A percentile compares a stretch with the other conserved stretches of the same genome.
Conservation (phyloP, 495 filamentous ascomycete species). For the Tirmania nivea region DNA sequence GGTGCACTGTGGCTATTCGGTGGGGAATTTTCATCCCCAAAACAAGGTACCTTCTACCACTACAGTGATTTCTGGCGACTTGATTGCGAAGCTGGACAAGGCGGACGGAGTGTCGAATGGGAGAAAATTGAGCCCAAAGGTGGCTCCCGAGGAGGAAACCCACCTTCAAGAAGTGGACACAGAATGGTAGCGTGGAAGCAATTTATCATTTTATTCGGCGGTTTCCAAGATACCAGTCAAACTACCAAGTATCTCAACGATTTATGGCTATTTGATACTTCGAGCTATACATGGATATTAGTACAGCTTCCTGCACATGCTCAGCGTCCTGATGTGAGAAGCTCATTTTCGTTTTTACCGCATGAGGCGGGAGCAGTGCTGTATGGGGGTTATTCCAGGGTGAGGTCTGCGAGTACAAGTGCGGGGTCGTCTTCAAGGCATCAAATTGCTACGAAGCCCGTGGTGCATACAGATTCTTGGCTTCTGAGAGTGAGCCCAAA, state of each 20-base stretch:
- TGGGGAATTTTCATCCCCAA: constrained; percentile 56
- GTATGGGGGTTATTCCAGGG: constrained; percentile 80
- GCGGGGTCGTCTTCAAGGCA: constrained; percentile 33
- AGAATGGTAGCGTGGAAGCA: constrained; percentile 89
- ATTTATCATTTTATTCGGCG: constrained; percentile 53
- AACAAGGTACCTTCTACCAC: constrained; percentile 96
- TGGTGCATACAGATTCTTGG: constrained; percentile 87
- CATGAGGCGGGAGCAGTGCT: constrained; percentile 74
- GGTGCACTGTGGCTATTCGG: constrained; percentile 83
- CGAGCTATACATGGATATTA: constrained; percentile 14
- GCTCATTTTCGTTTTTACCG: constrained; percentile 73
- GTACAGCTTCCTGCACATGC: constrained; percentile 40
- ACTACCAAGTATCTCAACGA: constrained; percentile 74
- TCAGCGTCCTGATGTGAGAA: constrained; percentile 71
- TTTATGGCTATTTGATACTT: constrained; percentile 39
- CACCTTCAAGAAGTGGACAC: constrained; percentile 79
- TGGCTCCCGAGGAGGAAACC: constrained; percentile 33
- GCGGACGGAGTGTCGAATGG: constrained; percentile 39
- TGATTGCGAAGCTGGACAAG: constrained; percentile 40
- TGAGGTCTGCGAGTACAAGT: constrained; percentile 42
- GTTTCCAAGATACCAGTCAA: constrained; percentile 89
- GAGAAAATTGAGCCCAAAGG: constrained; percentile 68
- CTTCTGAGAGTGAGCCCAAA: constrained; percentile 59
- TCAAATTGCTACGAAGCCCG: constrained; percentile 40
- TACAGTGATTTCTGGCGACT: constrained; percentile 97